Evolutionary conservation across 2,329 filamentous ascomycete genomes (phyloP).

Genomic region (Penicillium griseofulvum): DNA sequence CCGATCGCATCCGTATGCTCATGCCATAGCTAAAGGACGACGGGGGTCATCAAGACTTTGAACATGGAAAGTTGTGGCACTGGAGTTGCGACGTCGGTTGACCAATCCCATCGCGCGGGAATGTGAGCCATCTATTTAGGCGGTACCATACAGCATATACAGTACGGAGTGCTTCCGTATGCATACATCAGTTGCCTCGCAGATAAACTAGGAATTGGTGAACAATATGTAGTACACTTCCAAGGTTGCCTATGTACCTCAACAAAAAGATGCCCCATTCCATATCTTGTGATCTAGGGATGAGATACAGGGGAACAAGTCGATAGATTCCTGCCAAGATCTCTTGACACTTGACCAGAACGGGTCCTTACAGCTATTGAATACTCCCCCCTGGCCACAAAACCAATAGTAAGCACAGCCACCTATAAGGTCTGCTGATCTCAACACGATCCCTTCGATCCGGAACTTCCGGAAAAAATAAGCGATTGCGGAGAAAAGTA

Average conservation of each 20-base stretch:
- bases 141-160: neutral
- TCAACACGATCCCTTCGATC: neutral
- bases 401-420: neutral
- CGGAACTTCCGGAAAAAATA: neutral
- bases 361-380: slow-evolving; percentile 5
- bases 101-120: neutral
- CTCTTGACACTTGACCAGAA: neutral
- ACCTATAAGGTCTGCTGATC: slow-evolving; percentile 5
- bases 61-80: neutral
- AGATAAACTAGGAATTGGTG: neutral
- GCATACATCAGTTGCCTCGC: neutral
- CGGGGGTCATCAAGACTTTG: slow-evolving; percentile 29
- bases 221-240: neutral
- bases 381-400: neutral
- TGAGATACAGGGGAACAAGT: neutral
- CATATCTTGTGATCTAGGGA: neutral
- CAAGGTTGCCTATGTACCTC: neutral
- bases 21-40: slow-evolving; percentile 33
- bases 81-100: neutral
- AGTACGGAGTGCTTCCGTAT: no score
- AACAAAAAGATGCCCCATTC: neutral
- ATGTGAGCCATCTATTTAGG: neutral
- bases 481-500: neutral
- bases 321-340: slow-evolving; percentile 2
- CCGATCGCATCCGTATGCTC: slow-evolving; percentile 45